A percentile compares a stretch with the other conserved stretches of the same genome.
Conservation (phyloP, 176 grass and related monocot genomes). For the Oryza glaberrima region DNA sequence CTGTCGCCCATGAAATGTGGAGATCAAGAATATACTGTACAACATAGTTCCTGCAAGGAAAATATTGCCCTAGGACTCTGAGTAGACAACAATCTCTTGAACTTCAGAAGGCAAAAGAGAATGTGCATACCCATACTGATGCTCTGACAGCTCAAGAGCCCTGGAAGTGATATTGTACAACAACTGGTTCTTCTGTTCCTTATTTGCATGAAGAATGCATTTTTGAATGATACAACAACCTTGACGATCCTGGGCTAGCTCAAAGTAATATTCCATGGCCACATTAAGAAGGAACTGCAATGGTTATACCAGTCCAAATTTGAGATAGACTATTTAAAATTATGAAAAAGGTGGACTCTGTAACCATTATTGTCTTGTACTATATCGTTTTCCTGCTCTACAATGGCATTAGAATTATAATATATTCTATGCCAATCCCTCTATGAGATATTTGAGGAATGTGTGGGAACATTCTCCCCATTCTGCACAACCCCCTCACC, state of each 20-base stretch:
- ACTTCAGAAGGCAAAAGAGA: not conserved
- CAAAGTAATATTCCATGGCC: conserved; percentile 55
- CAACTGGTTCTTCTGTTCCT: conserved; percentile 52
- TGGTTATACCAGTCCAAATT: not conserved
- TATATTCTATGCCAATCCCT: not conserved
- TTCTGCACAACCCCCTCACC: too few relatives aligned
- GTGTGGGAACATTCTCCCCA: not conserved
- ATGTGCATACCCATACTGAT: conserved; percentile 67
- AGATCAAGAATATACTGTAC: conserved; percentile 67
- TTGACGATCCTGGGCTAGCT: conserved; percentile 72
- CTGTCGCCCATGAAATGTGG: conserved; percentile 48
- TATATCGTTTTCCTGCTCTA: not conserved
- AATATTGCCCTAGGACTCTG: not conserved
- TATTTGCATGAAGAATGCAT: conserved; percentile 59
- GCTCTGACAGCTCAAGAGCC: conserved; percentile 60
- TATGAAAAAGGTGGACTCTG: not conserved
- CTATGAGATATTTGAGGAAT: not conserved
- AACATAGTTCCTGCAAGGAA: conserved; percentile 71
- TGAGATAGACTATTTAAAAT: not conserved
- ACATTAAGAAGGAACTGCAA: conserved; percentile 69
- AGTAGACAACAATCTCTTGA: not conserved
- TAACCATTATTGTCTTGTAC: not conserved
- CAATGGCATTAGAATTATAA: not conserved
- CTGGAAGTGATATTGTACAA: conserved; percentile 51
- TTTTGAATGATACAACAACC: conserved; percentile 88